A percentile compares a stretch with the other conserved stretches of the same genome.
Conservation (phyloP, 208 protist species). For the Wallacemonas sp. region DNA sequence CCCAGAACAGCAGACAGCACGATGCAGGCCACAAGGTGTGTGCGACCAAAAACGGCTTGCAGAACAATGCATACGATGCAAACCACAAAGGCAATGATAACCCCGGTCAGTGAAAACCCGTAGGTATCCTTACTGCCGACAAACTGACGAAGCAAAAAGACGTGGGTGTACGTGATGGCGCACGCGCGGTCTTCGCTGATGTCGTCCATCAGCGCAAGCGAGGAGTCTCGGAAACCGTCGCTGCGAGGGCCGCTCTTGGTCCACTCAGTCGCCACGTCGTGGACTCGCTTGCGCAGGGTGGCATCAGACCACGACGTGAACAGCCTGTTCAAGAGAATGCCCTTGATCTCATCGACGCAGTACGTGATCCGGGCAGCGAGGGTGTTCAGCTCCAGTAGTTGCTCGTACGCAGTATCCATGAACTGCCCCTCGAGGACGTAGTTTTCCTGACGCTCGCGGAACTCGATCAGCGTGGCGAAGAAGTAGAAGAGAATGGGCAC, state of each 20-base stretch:
- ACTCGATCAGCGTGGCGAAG: slow-evolving; percentile 55
- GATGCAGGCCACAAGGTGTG: slow-evolving; percentile 23
- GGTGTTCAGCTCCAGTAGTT: slow-evolving; percentile 21
- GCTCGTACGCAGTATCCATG: slow-evolving; percentile 9
- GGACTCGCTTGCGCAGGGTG: slow-evolving; percentile 33
- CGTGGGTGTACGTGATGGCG: slow-evolving; percentile 38
- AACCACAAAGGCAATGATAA: slow-evolving; percentile 17
- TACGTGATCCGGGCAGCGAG: slow-evolving; percentile 37
- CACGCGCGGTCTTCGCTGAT: slow-evolving; percentile 50
- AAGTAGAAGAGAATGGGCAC: slow-evolving; percentile 70
- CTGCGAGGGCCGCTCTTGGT: slow-evolving; percentile 39
- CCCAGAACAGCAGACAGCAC: slow-evolving; percentile 32
- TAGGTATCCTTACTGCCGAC: slow-evolving; percentile 34
- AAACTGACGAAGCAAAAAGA: slow-evolving; percentile 45
- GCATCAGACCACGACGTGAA: slow-evolving; percentile 56
- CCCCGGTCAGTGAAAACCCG: slow-evolving; percentile 11
- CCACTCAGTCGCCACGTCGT: slow-evolving; percentile 45
- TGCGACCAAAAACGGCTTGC: slow-evolving; percentile 34
- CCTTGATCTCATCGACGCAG: slow-evolving; percentile 45
- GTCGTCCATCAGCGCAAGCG: slow-evolving; percentile 42
- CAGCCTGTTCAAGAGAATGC: slow-evolving; percentile 39
- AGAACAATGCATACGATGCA: slow-evolving; percentile 44
- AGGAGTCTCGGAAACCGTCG: slow-evolving; percentile 47
- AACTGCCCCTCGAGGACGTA: slow-evolving; percentile 4
- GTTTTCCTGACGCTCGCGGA: slow-evolving; percentile 51